Evolutionary conservation across 192 early-diverging fungal genomes (phyloP).

Genomic region (Backusella psychrophila): DNA sequence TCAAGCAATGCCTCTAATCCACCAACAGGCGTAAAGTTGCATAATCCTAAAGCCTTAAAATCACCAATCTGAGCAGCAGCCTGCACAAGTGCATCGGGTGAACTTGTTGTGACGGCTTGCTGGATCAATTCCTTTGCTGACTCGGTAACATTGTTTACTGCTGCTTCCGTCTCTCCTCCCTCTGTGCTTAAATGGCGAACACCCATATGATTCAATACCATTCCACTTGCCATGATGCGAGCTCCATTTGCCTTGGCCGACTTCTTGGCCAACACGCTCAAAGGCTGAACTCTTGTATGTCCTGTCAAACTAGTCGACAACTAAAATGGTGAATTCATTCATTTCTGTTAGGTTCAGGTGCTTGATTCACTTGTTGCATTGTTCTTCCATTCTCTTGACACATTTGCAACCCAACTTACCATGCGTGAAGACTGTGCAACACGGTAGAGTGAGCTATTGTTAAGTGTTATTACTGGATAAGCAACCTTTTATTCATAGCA

Average conservation of each 20-base stretch:
- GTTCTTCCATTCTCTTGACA: neutral
- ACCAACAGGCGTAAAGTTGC: constrained; percentile 70
- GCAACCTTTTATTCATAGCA: neutral
- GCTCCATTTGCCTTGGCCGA: neutral
- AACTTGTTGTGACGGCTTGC: constrained; percentile 3
- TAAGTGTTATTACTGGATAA: neutral
- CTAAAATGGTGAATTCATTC: neutral
- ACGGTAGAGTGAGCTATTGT: neutral
- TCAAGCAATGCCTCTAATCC: constrained; percentile 72
- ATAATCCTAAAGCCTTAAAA: constrained; percentile 78
- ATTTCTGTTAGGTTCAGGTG: neutral
- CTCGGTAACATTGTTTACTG: constrained; percentile 17
- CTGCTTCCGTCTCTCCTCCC: neutral
- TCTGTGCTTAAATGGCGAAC: constrained; percentile 13
- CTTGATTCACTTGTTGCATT: neutral
- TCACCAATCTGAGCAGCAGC: constrained; percentile 81
- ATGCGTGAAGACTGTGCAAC: constrained; percentile 14
- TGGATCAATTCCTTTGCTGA: constrained; percentile 5
- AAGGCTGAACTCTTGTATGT: neutral
- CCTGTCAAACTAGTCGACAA: constrained; percentile 6
- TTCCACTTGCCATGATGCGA: neutral
- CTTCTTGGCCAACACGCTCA: neutral
- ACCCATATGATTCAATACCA: neutral
- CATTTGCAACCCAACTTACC: neutral
- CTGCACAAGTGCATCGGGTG: constrained; percentile 37